Evolutionary conservation across 202 grass and related monocot species (phyloP).

Genomic region (Carex sylvatica): DNA sequence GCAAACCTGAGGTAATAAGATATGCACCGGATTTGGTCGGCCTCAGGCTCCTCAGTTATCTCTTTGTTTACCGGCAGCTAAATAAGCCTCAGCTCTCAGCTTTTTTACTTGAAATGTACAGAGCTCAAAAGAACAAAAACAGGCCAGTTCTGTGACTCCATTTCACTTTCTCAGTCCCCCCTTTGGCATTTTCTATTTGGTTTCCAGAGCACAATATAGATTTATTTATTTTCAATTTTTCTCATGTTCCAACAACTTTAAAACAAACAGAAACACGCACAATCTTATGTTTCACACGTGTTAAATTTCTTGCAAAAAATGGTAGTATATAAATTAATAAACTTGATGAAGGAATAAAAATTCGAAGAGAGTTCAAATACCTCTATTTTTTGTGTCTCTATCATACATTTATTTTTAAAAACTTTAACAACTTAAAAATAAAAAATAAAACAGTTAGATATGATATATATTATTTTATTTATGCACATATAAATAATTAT

Average conservation of each 20-base stretch:
- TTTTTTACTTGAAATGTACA: not conserved
- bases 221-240: not conserved
- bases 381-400: too few relatives aligned
- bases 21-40: slow-evolving; percentile 13
- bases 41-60: not conserved
- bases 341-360: not conserved
- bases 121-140: not conserved
- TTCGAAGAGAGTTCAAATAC: not conserved
- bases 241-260: not conserved
- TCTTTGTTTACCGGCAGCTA: not conserved
- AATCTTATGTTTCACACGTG: not conserved
- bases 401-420: too few relatives aligned
- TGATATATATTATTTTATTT: too few relatives aligned
- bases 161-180: slow-evolving; percentile 5
- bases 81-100: not conserved
- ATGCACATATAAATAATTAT: too few relatives aligned
- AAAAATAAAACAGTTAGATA: too few relatives aligned
- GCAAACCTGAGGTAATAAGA: not conserved
- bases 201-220: not conserved
- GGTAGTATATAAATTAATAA: not conserved
- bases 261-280: not conserved
- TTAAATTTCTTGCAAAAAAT: not conserved
- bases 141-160: slow-evolving; percentile 2
- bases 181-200: slow-evolving; percentile 19
- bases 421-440: too few relatives aligned